Percentiles rank a stretch among this genome's conserved stretches.
Conservation (phyloP, 1,139 yeast species). For the Hansenula lynferdii region DNA sequence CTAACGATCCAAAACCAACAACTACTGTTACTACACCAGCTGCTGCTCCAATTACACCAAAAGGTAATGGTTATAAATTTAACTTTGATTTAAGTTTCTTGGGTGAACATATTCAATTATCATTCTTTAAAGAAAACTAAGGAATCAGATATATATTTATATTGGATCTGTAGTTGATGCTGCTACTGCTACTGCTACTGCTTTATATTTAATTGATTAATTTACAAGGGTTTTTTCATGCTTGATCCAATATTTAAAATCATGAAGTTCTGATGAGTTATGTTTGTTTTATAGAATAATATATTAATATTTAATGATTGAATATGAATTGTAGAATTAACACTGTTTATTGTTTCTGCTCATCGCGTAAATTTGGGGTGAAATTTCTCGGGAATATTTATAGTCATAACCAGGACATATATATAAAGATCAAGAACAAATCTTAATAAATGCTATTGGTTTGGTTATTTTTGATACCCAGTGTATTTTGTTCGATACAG, state of each 20-base stretch:
- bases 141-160: too few species aligned
- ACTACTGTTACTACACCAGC: not conserved
- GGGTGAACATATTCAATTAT: slow-evolving; percentile 3
- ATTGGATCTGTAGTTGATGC: too few species aligned
- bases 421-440: not conserved
- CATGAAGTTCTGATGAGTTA: too few species aligned
- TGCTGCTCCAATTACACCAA: too few species aligned
- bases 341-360: not conserved
- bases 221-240: too few species aligned
- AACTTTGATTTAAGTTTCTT: slow-evolving; percentile 4
- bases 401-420: not conserved
- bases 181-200: too few species aligned
- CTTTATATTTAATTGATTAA: too few species aligned
- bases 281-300: not conserved
- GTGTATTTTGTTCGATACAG: not conserved
- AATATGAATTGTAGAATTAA: not conserved
- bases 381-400: not conserved
- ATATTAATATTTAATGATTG: not conserved
- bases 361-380: not conserved
- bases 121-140: slow-evolving; percentile 2
- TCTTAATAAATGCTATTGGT: not conserved
- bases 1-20: slow-evolving; percentile 1
- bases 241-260: too few species aligned
- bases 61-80: slow-evolving; percentile 4
- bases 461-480: not conserved